These are phyloP conservation scores for Vararia minispora DNA, from an alignment of 768 basidiomycete genomes.

Conservation along the genomic window DNA sequence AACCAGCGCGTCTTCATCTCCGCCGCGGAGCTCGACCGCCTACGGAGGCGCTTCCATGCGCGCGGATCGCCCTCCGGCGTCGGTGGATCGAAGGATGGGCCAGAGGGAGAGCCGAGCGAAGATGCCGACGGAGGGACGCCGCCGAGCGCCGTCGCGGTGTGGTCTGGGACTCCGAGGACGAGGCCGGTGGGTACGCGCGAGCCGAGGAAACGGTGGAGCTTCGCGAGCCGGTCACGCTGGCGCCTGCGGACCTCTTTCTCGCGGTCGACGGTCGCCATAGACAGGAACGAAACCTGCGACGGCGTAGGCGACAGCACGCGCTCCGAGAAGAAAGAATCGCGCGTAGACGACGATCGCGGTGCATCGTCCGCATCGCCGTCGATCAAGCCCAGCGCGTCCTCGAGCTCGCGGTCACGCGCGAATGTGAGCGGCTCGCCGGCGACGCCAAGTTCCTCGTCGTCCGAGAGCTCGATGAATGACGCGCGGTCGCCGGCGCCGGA, in stretches of 20 bases:
- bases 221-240: slow-evolving; percentile 69
- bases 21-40: slow-evolving; percentile 43
- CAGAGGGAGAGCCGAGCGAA: slow-evolving; percentile 22
- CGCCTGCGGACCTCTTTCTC: slow-evolving; percentile 53
- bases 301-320: slow-evolving; percentile 18
- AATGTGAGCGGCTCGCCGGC: slow-evolving; percentile 19
- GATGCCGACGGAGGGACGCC: slow-evolving; percentile 24
- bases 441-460: slow-evolving; percentile 37
- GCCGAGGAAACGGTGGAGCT: slow-evolving; percentile 79
- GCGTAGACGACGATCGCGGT: slow-evolving; percentile 15
- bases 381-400: no score
- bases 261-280: slow-evolving; percentile 25
- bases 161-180: no score
- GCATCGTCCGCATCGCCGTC: slow-evolving; percentile 20
- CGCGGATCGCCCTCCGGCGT: slow-evolving; percentile 19
- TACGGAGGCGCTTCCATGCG: slow-evolving; percentile 26
- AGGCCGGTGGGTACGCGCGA: slow-evolving; percentile 65
- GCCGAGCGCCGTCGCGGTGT: no score
- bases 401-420: no score
- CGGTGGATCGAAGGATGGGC: no score
- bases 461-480: slow-evolving; percentile 62
- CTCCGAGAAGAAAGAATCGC: no score
- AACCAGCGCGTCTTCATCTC: slow-evolving; percentile 37
- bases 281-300: slow-evolving; percentile 37
- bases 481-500: slow-evolving; percentile 24